Conservation (phyloP, 2,329 filamentous ascomycete genomes). For the Diatrype stigma region DNA sequence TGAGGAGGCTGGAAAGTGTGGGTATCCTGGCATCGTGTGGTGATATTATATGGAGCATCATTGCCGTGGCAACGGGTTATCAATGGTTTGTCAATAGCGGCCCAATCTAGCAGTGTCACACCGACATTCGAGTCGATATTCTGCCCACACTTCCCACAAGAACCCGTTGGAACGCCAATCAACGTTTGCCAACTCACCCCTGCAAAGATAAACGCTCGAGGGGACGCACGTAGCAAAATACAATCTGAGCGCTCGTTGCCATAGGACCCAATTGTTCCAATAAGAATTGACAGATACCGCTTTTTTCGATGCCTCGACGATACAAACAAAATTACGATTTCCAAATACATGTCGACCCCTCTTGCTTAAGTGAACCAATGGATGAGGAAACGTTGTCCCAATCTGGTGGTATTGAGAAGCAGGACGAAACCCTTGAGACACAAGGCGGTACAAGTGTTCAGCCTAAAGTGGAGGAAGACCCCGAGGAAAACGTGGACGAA, state of each 20-base stretch:
- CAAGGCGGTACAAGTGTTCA: neutral
- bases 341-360: slow-evolving; percentile 44
- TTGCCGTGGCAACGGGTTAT: neutral
- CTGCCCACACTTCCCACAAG: neutral
- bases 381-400: slow-evolving; percentile 28
- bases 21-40: neutral
- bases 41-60: neutral
- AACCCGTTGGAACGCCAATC: neutral
- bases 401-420: slow-evolving; percentile 5
- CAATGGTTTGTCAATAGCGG: neutral
- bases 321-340: slow-evolving; percentile 36
- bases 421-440: neutral
- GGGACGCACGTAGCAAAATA: neutral
- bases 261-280: neutral
- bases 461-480: no score
- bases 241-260: neutral
- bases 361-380: slow-evolving; percentile 38
- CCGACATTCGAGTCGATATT: neutral
- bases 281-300: neutral
- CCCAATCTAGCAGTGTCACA: neutral
- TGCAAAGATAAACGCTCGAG: neutral
- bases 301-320: slow-evolving; percentile 20
- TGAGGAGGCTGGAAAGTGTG: neutral
- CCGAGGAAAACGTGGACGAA: neutral
- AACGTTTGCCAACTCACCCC: neutral